Conservation (phyloP, 768 basidiomycete species). For the Wakefieldia striispora region DNA sequence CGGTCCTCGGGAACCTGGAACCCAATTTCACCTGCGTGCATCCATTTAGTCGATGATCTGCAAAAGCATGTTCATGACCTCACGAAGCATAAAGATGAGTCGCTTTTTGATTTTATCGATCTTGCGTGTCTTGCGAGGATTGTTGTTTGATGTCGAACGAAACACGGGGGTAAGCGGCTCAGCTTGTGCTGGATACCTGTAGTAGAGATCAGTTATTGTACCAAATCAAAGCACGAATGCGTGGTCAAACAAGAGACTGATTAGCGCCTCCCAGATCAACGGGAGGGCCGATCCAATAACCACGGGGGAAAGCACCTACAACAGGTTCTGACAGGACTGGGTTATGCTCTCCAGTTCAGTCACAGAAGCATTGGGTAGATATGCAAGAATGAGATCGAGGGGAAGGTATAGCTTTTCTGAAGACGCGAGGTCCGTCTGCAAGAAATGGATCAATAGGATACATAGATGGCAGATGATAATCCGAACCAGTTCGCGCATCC, state of each 20-base stretch:
- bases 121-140: background rate
- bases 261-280: too few relatives aligned
- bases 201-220: too few relatives aligned
- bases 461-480: background rate
- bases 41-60: background rate
- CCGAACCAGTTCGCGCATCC: too few relatives aligned
- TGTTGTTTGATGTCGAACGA: background rate
- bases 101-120: background rate
- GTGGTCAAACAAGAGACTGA: too few relatives aligned
- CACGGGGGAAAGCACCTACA: background rate
- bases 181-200: background rate
- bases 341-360: too few relatives aligned
- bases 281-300: too few relatives aligned
- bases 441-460: background rate
- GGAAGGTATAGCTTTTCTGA: background rate
- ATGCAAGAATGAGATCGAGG: background rate
- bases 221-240: too few relatives aligned
- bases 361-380: background rate
- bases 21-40: background rate
- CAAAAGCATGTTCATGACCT: background rate
- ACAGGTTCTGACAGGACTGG: background rate
- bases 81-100: constrained; percentile 10
- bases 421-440: background rate
- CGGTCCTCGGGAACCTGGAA: background rate
- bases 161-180: background rate